Conservation (phyloP, 2,329 filamentous ascomycete genomes). For the Trichoderma atrobrunneum region DNA sequence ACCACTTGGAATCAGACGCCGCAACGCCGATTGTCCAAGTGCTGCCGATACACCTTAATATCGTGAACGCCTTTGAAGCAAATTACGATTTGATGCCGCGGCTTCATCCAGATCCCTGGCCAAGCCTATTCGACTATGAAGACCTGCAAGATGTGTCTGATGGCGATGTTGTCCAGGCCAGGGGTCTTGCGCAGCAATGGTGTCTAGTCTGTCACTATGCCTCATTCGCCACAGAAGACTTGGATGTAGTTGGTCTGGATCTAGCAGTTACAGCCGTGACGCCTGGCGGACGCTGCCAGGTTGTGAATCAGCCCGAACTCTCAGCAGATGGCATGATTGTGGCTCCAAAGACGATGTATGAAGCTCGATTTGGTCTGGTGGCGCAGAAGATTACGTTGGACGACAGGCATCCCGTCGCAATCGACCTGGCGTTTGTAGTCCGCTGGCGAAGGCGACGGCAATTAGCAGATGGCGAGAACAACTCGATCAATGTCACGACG, state of each 20-base stretch:
- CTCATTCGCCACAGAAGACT: constrained; percentile 73
- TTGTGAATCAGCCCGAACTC: constrained; percentile 39
- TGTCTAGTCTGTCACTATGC: constrained; percentile 68
- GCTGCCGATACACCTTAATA: constrained; percentile 63
- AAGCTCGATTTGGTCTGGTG: constrained; percentile 69
- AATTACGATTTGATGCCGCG: constrained; percentile 84
- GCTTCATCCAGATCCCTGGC: constrained; percentile 77
- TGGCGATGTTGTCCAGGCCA: constrained; percentile 34
- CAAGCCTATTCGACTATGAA: constrained; percentile 73
- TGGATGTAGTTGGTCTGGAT: constrained; percentile 62
- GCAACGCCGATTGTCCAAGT: constrained; percentile 79
- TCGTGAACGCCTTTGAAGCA: constrained; percentile 84
- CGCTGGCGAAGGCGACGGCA: constrained; percentile 63
- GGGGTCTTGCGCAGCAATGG: constrained; percentile 79
- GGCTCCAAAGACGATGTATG: constrained; percentile 64
- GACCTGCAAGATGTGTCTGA: constrained; percentile 39
- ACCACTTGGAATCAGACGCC: constrained; percentile 74
- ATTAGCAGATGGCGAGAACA: constrained; percentile 25
- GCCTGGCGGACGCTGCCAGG: constrained; percentile 59
- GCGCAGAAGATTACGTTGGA: constrained; percentile 77
- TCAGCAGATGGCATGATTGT: constrained; percentile 50
- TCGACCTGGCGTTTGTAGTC: constrained; percentile 74
- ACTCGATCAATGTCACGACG: constrained; percentile 57
- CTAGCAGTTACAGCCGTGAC: constrained; percentile 59
- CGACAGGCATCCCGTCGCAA: constrained; percentile 69